phyloP scores from a whole-genome alignment of 2,329 filamentous ascomycete genomes.

The Aspergillus luchuensis region DNA sequence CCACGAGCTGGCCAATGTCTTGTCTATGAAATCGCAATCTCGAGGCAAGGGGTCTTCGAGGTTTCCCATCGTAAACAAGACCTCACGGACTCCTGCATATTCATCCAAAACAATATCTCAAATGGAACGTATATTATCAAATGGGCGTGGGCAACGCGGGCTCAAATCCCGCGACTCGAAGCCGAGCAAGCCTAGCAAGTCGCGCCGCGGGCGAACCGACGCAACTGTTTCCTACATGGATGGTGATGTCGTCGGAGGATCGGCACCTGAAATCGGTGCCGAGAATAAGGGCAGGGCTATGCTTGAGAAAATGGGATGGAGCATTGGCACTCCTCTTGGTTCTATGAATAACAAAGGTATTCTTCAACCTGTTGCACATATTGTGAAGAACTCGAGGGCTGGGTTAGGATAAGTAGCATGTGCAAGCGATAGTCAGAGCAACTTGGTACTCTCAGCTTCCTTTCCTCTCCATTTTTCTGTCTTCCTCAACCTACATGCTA shows the following conservation, averaged over 20 bases:
- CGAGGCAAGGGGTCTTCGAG: constrained; percentile 71
- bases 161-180: constrained; percentile 29
- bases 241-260: constrained; percentile 83
- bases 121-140: constrained; percentile 44
- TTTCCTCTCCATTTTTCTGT: neutral
- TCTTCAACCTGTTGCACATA: constrained; percentile 78
- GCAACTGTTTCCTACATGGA: constrained; percentile 67
- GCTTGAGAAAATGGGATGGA: constrained; percentile 98
- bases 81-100: constrained; percentile 64
- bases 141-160: constrained; percentile 32
- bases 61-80: constrained; percentile 77
- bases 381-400: constrained; percentile 83
- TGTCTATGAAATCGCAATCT: constrained; percentile 83
- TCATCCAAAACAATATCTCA: constrained; percentile 56
- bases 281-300: constrained; percentile 84
- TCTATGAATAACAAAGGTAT: constrained; percentile 84
- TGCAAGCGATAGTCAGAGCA: neutral
- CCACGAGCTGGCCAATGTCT: constrained; percentile 73
- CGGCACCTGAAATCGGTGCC: constrained; percentile 77
- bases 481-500: too few species aligned
- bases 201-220: constrained; percentile 41
- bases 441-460: neutral
- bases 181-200: constrained; percentile 23
- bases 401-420: constrained; percentile 64
- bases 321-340: constrained; percentile 79